Conservation (phyloP, 2,329 filamentous ascomycete genomes). For the Fusarium poae region DNA sequence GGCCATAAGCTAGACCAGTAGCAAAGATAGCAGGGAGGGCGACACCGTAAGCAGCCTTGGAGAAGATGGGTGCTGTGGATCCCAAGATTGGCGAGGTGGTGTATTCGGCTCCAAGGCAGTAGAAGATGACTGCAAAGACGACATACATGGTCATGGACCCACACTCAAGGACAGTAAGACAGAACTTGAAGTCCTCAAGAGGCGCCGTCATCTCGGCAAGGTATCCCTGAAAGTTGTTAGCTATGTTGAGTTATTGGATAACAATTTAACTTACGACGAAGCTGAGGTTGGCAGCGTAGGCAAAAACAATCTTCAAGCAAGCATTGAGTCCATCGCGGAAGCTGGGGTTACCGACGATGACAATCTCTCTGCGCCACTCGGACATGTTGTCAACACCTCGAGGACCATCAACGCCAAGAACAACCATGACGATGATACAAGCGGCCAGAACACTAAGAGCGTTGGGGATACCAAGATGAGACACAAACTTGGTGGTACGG, state of each 20-base stretch:
- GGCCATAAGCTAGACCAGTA: constrained; percentile 44
- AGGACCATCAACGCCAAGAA: constrained; percentile 30
- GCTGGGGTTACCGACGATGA: constrained; percentile 29
- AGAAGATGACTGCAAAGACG: constrained; percentile 42
- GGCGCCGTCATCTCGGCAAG: constrained; percentile 46
- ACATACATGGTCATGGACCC: constrained; percentile 44
- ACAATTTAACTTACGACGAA: constrained; percentile 37
- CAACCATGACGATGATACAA: constrained; percentile 38
- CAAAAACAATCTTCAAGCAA: constrained; percentile 45
- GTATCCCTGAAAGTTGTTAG: constrained; percentile 13
- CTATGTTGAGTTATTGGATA: rapidly evolving
- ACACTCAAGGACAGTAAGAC: constrained; percentile 33
- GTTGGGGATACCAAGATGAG: constrained; percentile 29
- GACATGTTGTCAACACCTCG: constrained; percentile 1
- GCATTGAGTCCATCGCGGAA: constrained; percentile 46
- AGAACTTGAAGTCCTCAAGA: constrained; percentile 43
- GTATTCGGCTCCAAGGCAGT: constrained; percentile 44
- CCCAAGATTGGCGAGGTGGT: constrained; percentile 44
- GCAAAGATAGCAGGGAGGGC: constrained; percentile 43
- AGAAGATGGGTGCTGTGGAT: constrained; percentile 30
- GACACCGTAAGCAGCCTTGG: constrained; percentile 46
- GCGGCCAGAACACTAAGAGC: constrained; percentile 34
- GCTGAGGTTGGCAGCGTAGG: constrained; percentile 45
- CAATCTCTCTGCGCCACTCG: constrained; percentile 44
- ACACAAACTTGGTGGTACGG: constrained; percentile 39